phyloP scores from a whole-genome alignment of 169 alveolate species.

The Plasmodium sp. region DNA sequence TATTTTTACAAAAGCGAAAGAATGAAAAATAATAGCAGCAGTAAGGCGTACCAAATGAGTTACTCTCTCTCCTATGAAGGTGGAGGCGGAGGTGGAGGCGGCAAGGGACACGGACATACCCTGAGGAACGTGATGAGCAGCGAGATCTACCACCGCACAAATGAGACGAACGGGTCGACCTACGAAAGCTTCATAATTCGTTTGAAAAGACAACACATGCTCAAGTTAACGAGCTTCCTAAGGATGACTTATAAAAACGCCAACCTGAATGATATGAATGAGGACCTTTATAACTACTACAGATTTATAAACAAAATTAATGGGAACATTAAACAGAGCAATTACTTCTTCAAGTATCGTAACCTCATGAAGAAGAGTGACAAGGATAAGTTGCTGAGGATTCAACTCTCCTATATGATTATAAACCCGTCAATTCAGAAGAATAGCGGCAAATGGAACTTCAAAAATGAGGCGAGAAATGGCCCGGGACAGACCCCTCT shows the following conservation, averaged over 20 bases:
- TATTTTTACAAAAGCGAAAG: conserved; percentile 26
- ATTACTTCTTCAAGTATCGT: conserved; percentile 11
- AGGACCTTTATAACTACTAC: conserved; percentile 35
- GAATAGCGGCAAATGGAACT: conserved; percentile 70
- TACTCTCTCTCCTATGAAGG: neutral
- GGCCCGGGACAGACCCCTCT: neutral
- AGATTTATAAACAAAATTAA: conserved; percentile 59
- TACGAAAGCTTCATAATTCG: conserved; percentile 9
- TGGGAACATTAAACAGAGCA: conserved; percentile 56
- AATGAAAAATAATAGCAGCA: conserved; percentile 1
- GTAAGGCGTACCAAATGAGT: neutral
- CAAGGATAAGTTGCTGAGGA: conserved; percentile 45
- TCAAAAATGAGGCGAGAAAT: conserved; percentile 30
- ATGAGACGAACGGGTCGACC: neutral
- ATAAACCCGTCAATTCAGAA: conserved; percentile 69
- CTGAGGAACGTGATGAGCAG: neutral
- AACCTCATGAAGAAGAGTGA: conserved; percentile 67
- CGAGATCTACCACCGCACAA: neutral
- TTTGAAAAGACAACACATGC: conserved; percentile 57
- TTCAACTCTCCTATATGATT: conserved; percentile 65
- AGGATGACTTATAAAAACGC: conserved; percentile 9
- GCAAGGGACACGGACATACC: neutral
- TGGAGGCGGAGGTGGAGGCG: neutral
- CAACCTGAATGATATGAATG: conserved; percentile 34
- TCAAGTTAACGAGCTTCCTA: conserved; percentile 40